These are phyloP conservation scores for Clarireedia sp. DNA, from an alignment of 2,329 filamentous ascomycete genomes.

Conservation along the genomic window DNA sequence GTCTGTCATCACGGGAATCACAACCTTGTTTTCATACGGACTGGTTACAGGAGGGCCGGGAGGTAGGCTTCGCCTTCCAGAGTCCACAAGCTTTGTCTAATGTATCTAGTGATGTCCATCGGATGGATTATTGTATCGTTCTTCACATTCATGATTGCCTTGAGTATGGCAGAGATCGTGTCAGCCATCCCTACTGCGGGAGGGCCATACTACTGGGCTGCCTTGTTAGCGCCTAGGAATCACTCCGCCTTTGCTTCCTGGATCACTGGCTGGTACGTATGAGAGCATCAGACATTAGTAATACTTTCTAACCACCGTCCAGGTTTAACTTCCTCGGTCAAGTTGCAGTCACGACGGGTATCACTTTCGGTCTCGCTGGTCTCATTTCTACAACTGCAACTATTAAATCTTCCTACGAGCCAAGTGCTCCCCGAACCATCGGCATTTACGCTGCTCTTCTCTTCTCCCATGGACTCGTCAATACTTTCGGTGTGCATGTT, in stretches of 20 bases:
- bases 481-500: slow-evolving; percentile 49
- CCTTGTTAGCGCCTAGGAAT: slow-evolving; percentile 43
- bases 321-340: slow-evolving; percentile 42
- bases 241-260: slow-evolving; percentile 38
- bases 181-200: slow-evolving; percentile 51
- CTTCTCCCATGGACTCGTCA: slow-evolving; percentile 45
- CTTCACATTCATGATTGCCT: slow-evolving; percentile 47
- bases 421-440: slow-evolving; percentile 42
- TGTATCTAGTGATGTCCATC: slow-evolving; percentile 39
- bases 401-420: slow-evolving; percentile 35
- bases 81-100: neutral
- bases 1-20: slow-evolving; percentile 52
- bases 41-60: slow-evolving; percentile 46
- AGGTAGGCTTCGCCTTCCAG: slow-evolving; percentile 33
- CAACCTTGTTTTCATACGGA: slow-evolving; percentile 50
- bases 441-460: slow-evolving; percentile 53
- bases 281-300: neutral
- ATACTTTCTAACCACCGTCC: neutral
- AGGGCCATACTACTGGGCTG: slow-evolving; percentile 54
- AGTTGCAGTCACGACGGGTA: slow-evolving; percentile 42
- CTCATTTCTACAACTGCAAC: slow-evolving; percentile 39
- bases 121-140: slow-evolving; percentile 49
- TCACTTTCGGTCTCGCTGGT: slow-evolving; percentile 38
- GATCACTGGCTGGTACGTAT: slow-evolving; percentile 37
- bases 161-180: slow-evolving; percentile 51